Percentiles rank a stretch among this genome's conserved stretches.
phyloP scores from a whole-genome alignment of 441 rosid genomes.

The Raphanus hybrid region DNA sequence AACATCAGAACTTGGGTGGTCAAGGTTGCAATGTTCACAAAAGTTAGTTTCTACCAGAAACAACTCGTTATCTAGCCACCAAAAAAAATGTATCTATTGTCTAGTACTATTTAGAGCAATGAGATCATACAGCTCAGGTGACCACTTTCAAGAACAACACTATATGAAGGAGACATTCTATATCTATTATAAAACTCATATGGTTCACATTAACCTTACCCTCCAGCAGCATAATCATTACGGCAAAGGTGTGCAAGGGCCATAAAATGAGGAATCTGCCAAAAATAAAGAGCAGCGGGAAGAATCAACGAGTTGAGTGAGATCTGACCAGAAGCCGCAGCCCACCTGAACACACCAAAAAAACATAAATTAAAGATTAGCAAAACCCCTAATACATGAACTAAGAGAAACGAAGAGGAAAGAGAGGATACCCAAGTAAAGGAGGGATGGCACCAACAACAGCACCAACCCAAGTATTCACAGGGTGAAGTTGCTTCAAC shows the following conservation, averaged over 20 bases:
- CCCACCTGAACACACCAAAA: constrained; percentile 60
- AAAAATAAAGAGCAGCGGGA: constrained; percentile 94
- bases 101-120: not conserved
- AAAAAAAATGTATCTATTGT: not conserved
- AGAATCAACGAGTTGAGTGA: constrained; percentile 75
- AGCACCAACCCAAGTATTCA: constrained; percentile 98
- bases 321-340: constrained; percentile 82
- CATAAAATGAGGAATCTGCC: constrained; percentile 99
- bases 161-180: constrained; percentile 15
- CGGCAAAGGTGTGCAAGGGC: constrained; percentile 93
- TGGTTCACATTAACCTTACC: constrained; percentile 52
- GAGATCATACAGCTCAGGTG: not conserved
- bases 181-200: constrained; percentile 11
- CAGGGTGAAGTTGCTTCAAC: constrained; percentile 96
- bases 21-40: not conserved
- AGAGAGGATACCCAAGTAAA: constrained; percentile 65
- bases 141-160: constrained; percentile 4
- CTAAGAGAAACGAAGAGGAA: constrained; percentile 9
- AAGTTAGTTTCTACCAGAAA: not conserved
- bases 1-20: constrained; percentile 3
- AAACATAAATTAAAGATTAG: not conserved
- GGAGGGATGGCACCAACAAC: constrained; percentile 97
- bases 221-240: constrained; percentile 92
- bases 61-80: constrained; percentile 1
- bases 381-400: not conserved